Evolutionary conservation across 2,329 filamentous ascomycete species (phyloP).

Genomic region (Alternaria gansuensis): DNA sequence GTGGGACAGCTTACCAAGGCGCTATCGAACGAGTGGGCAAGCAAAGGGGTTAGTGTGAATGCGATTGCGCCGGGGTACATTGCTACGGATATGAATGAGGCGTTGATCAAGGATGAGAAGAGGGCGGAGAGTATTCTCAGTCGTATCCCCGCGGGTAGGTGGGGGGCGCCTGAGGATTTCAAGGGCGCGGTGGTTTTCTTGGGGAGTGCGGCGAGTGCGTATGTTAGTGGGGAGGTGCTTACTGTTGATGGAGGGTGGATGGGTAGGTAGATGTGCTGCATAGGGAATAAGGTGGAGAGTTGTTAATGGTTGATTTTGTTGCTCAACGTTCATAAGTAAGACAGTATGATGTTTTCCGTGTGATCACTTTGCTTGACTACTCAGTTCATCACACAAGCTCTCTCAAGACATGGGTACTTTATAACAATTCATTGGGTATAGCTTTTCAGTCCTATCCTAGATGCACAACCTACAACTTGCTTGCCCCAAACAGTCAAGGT

Average conservation of each 20-base stretch:
- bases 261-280: slow-evolving; percentile 68
- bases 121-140: slow-evolving; percentile 77
- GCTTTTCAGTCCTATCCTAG: slow-evolving; percentile 14
- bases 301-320: neutral
- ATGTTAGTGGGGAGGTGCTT: slow-evolving; percentile 82
- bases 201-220: slow-evolving; percentile 77
- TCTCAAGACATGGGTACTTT: neutral
- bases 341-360: neutral
- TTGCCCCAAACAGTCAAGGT: slow-evolving; percentile 27
- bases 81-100: slow-evolving; percentile 92
- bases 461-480: slow-evolving; percentile 18
- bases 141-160: slow-evolving; percentile 83
- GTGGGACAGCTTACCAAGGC: slow-evolving; percentile 86
- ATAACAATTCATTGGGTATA: slow-evolving; percentile 23
- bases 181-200: slow-evolving; percentile 83
- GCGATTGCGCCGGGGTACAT: slow-evolving; percentile 91
- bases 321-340: neutral
- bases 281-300: neutral
- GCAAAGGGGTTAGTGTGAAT: slow-evolving; percentile 83
- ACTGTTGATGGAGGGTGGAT: slow-evolving; percentile 94
- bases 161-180: slow-evolving; percentile 87
- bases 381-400: neutral
- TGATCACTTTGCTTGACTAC: neutral
- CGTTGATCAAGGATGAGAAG: slow-evolving; percentile 75
- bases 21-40: slow-evolving; percentile 85